Evolutionary conservation across 768 basidiomycete species (phyloP).

Genomic region (Trametopsis cervina): DNA sequence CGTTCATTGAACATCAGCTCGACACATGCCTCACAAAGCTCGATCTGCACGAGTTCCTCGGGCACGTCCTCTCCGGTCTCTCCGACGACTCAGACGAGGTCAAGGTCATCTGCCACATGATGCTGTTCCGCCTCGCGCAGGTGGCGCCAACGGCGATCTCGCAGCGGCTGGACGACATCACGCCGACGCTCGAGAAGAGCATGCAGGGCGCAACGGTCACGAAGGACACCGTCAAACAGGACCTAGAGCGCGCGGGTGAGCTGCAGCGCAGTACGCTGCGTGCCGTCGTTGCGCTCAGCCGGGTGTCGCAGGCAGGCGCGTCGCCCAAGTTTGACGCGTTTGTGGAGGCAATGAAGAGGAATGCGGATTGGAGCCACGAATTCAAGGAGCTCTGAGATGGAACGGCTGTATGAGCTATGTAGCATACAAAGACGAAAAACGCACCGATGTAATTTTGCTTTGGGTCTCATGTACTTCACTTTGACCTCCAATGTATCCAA

Average conservation of each 20-base stretch:
- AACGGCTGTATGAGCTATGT: too few relatives aligned
- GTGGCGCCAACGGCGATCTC: slow-evolving; percentile 80
- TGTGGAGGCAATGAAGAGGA: slow-evolving; percentile 67
- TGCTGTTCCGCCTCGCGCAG: slow-evolving; percentile 85
- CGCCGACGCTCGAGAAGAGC: slow-evolving; percentile 76
- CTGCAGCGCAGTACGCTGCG: slow-evolving; percentile 86
- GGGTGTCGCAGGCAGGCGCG: slow-evolving; percentile 56
- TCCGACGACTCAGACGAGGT: slow-evolving; percentile 92
- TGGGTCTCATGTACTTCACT: too few relatives aligned
- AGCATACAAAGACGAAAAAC: too few relatives aligned
- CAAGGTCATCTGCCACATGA: slow-evolving; percentile 94
- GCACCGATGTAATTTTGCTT: too few relatives aligned
- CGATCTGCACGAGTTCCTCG: slow-evolving; percentile 81
- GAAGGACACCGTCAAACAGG: slow-evolving; percentile 96
- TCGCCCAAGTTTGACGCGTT: slow-evolving; percentile 73
- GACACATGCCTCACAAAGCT: slow-evolving; percentile 88
- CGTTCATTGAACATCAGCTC: slow-evolving; percentile 40
- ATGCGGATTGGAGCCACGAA: slow-evolving; percentile 58
- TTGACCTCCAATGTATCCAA: too few relatives aligned
- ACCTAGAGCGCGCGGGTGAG: slow-evolving; percentile 81
- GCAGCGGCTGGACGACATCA: slow-evolving; percentile 78
- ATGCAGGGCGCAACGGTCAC: slow-evolving; percentile 86
- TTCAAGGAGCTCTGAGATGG: slow-evolving; percentile 52
- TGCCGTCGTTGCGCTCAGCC: slow-evolving; percentile 81
- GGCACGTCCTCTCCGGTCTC: slow-evolving; percentile 74